Percentiles rank a stretch among this genome's conserved stretches.
phyloP scores from a whole-genome alignment of 2,329 filamentous ascomycete species.

The Cordyceps militaris region DNA sequence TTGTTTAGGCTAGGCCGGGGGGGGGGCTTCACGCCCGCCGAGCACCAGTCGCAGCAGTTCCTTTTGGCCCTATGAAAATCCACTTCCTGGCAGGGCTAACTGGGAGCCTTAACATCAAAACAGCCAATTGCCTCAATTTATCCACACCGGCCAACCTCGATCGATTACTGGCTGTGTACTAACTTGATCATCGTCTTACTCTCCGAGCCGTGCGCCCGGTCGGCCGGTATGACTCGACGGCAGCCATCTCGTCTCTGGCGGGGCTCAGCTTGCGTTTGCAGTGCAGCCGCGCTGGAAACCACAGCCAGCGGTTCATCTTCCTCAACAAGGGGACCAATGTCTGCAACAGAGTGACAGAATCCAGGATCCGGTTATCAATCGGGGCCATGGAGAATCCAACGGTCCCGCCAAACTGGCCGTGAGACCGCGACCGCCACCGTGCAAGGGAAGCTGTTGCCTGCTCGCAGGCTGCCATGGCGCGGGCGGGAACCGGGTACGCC shows the following conservation, averaged over 20 bases:
- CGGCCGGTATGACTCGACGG: slow-evolving; percentile 8
- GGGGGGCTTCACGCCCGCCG: too few relatives aligned
- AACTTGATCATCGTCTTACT: neutral
- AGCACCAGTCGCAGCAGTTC: neutral
- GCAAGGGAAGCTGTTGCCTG: slow-evolving; percentile 2
- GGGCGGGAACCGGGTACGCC: slow-evolving; percentile 5
- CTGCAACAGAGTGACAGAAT: neutral
- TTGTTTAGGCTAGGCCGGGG: too few relatives aligned
- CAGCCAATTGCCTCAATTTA: neutral
- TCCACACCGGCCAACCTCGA: slow-evolving; percentile 1
- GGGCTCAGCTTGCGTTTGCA: neutral
- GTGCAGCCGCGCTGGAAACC: too few relatives aligned
- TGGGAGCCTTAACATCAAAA: neutral
- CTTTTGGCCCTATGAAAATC: neutral
- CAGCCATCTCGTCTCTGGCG: neutral
- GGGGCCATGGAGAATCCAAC: neutral
- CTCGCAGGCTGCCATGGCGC: slow-evolving; percentile 3
- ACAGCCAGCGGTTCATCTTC: neutral
- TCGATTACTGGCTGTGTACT: neutral
- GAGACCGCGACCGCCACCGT: neutral
- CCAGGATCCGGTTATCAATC: neutral
- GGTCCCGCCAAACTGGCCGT: neutral
- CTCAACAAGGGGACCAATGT: neutral
- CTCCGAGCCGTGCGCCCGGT: neutral
- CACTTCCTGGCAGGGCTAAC: neutral